These are phyloP conservation scores for Globisporangium paddicum DNA, from an alignment of 352 stramenopile genomes.

Conservation along the genomic window DNA sequence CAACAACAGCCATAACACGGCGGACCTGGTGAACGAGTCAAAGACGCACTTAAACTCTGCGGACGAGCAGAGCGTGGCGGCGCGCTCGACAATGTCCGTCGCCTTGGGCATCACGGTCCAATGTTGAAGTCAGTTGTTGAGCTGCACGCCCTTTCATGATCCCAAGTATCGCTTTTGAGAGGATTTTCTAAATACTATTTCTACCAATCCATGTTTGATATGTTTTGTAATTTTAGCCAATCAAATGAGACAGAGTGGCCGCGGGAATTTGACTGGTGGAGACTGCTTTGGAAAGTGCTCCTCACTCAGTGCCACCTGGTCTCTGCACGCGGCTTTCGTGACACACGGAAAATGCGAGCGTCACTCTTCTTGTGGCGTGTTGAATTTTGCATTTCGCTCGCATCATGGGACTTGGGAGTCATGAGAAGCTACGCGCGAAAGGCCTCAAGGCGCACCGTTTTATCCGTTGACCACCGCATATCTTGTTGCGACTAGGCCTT, in stretches of 20 bases:
- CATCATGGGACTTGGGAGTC: background rate
- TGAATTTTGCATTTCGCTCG: background rate
- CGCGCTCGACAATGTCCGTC: constrained; percentile 46
- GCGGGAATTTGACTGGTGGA: constrained; percentile 4
- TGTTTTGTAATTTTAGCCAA: constrained; percentile 5
- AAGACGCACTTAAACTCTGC: constrained; percentile 66
- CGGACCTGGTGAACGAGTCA: constrained; percentile 58
- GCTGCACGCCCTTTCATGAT: background rate
- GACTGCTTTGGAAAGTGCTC: background rate
- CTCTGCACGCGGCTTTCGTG: constrained; percentile 1
- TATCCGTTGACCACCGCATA: too few species aligned
- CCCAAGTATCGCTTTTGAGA: background rate
- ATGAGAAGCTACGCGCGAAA: too few species aligned
- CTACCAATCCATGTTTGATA: background rate
- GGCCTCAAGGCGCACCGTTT: too few species aligned
- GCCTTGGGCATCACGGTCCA: background rate
- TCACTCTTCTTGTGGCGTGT: background rate
- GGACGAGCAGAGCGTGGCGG: constrained; percentile 61
- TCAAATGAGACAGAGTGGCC: background rate
- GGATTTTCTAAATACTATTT: background rate
- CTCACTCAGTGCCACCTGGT: background rate
- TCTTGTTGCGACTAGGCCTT: background rate
- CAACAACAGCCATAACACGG: too few species aligned
- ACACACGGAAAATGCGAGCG: background rate
- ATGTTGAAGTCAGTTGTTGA: background rate